phyloP scores from a whole-genome alignment of 805 yeast species.

The Candida maesae region DNA sequence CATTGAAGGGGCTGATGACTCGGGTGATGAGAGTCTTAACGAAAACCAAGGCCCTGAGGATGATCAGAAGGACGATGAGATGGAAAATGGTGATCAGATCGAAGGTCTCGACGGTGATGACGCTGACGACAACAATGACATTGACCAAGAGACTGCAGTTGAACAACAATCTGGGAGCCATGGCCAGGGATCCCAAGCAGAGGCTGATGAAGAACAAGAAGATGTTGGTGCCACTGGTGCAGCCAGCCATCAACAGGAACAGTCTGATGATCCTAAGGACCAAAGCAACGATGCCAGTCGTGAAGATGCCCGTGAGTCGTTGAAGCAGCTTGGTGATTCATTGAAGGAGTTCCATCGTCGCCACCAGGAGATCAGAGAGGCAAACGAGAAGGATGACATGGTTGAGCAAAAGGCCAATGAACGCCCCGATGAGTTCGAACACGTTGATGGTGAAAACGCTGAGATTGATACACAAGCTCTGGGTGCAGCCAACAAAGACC shows the following conservation, averaged over 20 bases:
- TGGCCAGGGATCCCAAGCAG: slow-evolving; percentile 59
- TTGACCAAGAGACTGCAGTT: slow-evolving; percentile 54
- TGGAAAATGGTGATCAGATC: slow-evolving; percentile 37
- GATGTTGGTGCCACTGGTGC: slow-evolving; percentile 68
- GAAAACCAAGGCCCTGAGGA: slow-evolving; percentile 31
- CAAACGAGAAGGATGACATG: slow-evolving; percentile 45
- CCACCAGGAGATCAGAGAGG: slow-evolving; percentile 79
- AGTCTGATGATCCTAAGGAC: slow-evolving; percentile 38
- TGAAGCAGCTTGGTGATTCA: slow-evolving; percentile 88
- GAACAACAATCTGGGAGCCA: slow-evolving; percentile 57
- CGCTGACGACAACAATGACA: slow-evolving; percentile 38
- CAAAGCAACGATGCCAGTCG: slow-evolving; percentile 50
- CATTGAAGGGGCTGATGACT: slow-evolving; percentile 32
- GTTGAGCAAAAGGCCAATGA: slow-evolving; percentile 54
- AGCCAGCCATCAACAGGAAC: slow-evolving; percentile 41
- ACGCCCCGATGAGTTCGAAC: slow-evolving; percentile 83
- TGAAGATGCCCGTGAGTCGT: slow-evolving; percentile 67
- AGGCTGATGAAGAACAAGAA: slow-evolving; percentile 54
- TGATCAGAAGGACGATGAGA: slow-evolving; percentile 38
- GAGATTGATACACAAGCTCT: slow-evolving; percentile 85
- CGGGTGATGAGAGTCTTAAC: slow-evolving; percentile 32
- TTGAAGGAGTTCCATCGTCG: slow-evolving; percentile 89
- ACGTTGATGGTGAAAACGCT: slow-evolving; percentile 74
- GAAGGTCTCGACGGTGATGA: slow-evolving; percentile 57
- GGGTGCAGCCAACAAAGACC: slow-evolving; percentile 84